A percentile compares a stretch with the other conserved stretches of the same genome.
Conservation (phyloP, 108 stramenopile genomes). For the Stephanodiscus minutulus region DNA sequence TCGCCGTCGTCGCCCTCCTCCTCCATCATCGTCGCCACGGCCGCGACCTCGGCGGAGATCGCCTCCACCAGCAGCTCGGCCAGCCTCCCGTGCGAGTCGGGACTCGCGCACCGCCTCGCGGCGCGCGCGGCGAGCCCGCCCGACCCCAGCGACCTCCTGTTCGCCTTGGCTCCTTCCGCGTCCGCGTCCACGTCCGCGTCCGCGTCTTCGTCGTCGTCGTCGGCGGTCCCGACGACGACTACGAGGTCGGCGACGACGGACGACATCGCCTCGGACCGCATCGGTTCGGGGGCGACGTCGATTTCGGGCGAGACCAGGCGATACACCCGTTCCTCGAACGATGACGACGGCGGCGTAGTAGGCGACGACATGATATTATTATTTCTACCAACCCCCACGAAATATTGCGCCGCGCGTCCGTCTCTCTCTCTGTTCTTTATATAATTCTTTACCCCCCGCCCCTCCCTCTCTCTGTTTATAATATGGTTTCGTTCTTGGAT, state of each 20-base stretch:
- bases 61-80: background rate
- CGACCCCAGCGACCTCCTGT: background rate
- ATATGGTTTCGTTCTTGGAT: too few relatives aligned
- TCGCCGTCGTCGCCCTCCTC: background rate
- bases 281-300: background rate
- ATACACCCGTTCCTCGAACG: background rate
- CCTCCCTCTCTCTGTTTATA: too few relatives aligned
- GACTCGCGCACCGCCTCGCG: background rate
- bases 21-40: background rate
- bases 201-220: background rate
- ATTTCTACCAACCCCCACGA: too few relatives aligned
- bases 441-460: too few relatives aligned
- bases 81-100: constrained; percentile 5
- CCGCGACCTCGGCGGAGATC: background rate
- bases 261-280: background rate
- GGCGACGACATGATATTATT: too few relatives aligned
- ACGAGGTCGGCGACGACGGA: background rate
- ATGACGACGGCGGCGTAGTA: background rate
- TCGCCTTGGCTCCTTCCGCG: background rate
- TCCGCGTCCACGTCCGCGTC: background rate
- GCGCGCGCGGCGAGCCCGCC: constrained; percentile 8
- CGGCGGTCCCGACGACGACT: background rate
- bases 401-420: too few relatives aligned
- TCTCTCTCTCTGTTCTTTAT: too few relatives aligned
- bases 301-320: background rate